Base-by-base conservation (phyloP, 2,329 filamentous ascomycete species). In the Macrophomina phaseolina region DNA sequence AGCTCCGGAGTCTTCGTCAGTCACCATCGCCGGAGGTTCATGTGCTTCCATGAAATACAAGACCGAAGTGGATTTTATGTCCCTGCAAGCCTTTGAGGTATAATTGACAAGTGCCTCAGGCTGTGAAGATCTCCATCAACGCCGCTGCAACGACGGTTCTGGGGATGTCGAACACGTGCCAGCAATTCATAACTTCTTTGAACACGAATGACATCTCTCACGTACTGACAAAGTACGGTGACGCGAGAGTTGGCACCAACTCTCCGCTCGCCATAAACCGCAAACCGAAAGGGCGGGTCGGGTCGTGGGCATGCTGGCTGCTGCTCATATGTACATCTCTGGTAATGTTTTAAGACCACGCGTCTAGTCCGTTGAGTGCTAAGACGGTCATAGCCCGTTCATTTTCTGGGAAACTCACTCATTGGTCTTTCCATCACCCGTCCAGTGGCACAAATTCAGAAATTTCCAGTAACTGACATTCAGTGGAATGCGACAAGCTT, bases 111-210 rank as follows among this genome's bases (percentile, higher is more conserved):
- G 4, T 46, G 16, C 18, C 18, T 18, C 38, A 56, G 62, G 7
- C 16, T 1, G 16, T 56, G 1, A 65, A 65, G 30, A 63, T 75
- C 3, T 42, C 75, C 8, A 72, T 75, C 53, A 75, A 77, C 63
- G 62, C 73, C 2, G 73, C 69, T 9, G 73, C 72, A 1, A 76
- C 73, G 3, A 73, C 74, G 70, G 64, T 75, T 4, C 65, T 76
- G 5, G 72, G 74, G 14, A 74, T 74, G 71, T 74, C 72, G 46
- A 76, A 76, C 32, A 76, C 73, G 1, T 77, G 75, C 58, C 73
- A 76, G 51, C 73, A 77, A 56, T 64, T 75, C 11, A 65, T 75
- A 4, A 75, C 74, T 3, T 70, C 72, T 1, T 58, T 75, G n/a
- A 70, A 70, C 12, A 68, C 73, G 5, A 64, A 65, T 18, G 49